Evolutionary conservation across 108 stramenopile species (phyloP).

Genomic region (Nitzschia putrida): DNA sequence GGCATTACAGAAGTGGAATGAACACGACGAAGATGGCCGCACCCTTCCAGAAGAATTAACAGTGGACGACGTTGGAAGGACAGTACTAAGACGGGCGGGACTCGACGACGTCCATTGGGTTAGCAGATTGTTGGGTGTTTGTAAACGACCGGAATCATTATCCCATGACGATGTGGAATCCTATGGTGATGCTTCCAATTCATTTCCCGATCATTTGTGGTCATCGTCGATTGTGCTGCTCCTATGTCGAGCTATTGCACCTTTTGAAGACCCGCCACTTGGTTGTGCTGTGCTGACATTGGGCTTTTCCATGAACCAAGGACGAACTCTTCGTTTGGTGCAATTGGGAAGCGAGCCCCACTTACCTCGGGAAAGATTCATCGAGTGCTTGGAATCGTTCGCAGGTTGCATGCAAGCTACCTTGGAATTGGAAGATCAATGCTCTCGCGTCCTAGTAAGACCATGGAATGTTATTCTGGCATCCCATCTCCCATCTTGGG

Average conservation of each 20-base stretch:
- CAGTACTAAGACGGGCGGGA: slow-evolving; percentile 57
- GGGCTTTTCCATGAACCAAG: slow-evolving; percentile 51
- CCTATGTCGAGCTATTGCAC: slow-evolving; percentile 63
- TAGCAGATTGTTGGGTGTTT: slow-evolving; percentile 35
- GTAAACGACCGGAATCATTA: neutral
- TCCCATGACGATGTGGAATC: slow-evolving; percentile 4
- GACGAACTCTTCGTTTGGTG: slow-evolving; percentile 47
- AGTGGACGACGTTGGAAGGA: slow-evolving; percentile 60
- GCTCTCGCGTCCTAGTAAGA: no score
- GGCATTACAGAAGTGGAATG: slow-evolving; percentile 52
- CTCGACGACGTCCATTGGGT: slow-evolving; percentile 55
- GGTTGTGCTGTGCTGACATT: slow-evolving; percentile 72
- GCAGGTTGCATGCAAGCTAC: slow-evolving; percentile 57
- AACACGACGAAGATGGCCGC: slow-evolving; percentile 66
- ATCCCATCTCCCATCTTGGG: slow-evolving; percentile 14
- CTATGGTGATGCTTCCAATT: neutral
- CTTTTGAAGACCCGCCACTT: slow-evolving; percentile 69
- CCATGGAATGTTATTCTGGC: neutral
- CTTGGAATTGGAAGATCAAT: slow-evolving; percentile 18
- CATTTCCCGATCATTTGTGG: slow-evolving; percentile 20
- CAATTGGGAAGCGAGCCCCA: slow-evolving; percentile 62
- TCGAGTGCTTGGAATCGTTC: slow-evolving; percentile 69
- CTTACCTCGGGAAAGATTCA: slow-evolving; percentile 66
- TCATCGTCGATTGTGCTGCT: slow-evolving; percentile 57
- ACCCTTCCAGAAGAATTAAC: slow-evolving; percentile 41